A percentile compares a stretch with the other conserved stretches of the same genome.
phyloP scores from a whole-genome alignment of 176 grass and related monocot species.

The Aegilops longissima region DNA sequence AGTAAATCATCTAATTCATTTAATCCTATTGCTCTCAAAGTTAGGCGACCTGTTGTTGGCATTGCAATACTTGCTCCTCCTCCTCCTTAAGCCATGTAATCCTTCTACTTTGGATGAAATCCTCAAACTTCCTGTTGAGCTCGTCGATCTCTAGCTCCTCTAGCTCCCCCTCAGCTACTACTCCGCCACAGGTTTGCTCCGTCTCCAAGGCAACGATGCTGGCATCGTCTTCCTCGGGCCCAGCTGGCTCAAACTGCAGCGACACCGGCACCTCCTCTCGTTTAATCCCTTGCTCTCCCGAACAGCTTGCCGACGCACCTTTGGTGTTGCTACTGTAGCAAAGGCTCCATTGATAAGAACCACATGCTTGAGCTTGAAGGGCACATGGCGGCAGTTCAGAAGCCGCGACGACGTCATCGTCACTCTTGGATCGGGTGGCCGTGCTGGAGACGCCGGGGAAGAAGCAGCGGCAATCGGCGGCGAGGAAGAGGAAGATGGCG shows the following conservation, averaged over 20 bases:
- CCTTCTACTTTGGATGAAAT: constrained; percentile 35
- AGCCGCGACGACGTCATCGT: not conserved
- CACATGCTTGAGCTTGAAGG: not conserved
- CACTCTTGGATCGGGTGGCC: not conserved
- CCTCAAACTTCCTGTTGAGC: constrained; percentile 38
- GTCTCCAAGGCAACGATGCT: not conserved
- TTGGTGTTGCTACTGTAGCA: not conserved
- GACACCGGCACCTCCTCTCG: not conserved
- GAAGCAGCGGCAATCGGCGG: constrained; percentile 15
- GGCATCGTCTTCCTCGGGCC: not conserved
- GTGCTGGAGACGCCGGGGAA: not conserved
- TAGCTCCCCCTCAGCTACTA: not conserved
- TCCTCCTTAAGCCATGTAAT: constrained; percentile 20
- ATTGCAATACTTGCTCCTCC: not conserved
- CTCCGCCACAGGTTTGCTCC: not conserved
- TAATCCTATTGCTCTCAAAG: not conserved
- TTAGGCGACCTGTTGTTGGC: not conserved
- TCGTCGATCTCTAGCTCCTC: constrained; percentile 33
- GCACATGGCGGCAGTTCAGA: not conserved
- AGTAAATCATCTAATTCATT: no score
- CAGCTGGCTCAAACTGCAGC: not conserved
- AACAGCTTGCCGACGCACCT: not conserved
- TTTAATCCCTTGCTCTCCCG: not conserved
- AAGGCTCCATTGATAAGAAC: not conserved
- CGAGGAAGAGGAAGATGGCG: constrained; percentile 29